Evolutionary conservation across 371 early-diverging fungal genomes (phyloP).

Genomic region (Mortierella sp.): DNA sequence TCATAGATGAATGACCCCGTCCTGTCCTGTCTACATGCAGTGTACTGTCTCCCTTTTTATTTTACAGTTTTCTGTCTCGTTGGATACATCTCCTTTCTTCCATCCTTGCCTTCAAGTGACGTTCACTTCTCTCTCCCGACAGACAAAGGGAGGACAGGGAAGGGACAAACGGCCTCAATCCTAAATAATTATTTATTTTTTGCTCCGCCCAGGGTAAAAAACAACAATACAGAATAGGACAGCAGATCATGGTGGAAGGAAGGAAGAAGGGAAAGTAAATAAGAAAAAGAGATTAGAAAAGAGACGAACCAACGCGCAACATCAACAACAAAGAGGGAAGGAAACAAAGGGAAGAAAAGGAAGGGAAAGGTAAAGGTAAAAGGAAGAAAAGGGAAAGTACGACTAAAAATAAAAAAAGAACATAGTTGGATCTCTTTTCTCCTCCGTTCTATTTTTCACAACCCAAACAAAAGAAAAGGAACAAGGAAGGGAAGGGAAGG

Average conservation of each 20-base stretch:
- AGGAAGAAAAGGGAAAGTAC: not conserved
- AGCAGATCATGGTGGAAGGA: not conserved
- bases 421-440: not conserved
- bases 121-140: not conserved
- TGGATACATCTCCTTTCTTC: not conserved
- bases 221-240: not conserved
- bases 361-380: not conserved
- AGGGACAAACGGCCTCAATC: not conserved
- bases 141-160: no score
- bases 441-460: not conserved
- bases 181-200: not conserved
- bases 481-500: not conserved
- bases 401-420: not conserved
- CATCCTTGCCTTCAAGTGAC: not conserved
- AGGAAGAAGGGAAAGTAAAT: slow-evolving; percentile 6
- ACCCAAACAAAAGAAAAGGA: not conserved
- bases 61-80: not conserved
- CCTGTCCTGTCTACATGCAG: not conserved
- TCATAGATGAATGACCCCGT: no score
- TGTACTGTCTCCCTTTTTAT: not conserved
- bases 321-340: not conserved
- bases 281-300: no score
- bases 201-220: slow-evolving; percentile 3
- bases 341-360: not conserved
- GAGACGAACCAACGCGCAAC: not conserved